Evolutionary conservation across 2,329 filamentous ascomycete genomes (phyloP), one percentile per base, ranked within the genome.

Genomic region (Cryoendolithus antarcticus): DNA sequence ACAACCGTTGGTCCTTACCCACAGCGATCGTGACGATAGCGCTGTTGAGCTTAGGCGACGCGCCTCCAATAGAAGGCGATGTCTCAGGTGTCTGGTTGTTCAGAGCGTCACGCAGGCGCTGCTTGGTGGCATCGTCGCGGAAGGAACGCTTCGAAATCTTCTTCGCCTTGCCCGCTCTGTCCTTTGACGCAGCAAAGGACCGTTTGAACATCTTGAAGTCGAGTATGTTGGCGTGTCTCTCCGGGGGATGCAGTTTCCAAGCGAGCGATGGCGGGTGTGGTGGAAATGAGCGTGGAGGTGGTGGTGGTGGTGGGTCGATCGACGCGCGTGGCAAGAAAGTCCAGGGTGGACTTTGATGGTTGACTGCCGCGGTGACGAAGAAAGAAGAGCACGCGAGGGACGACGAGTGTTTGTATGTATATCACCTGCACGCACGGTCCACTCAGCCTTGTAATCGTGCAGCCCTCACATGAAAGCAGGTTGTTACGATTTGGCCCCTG

Each of bases 1-100:
- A 95, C 62, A 94, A 73, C 55, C 88, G 82, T 60, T 82, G 81
- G 57, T 94, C 86, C 53, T 67, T 69, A 52, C 88, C 86, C 57
- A 95, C 78, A 51, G 82, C 78, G 53, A 95, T 70, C 44, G 86
- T 93, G 64, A 93, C 72, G 63, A 94, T 93, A 57, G 86, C 82
- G 50, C 71, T 74, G 52, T 72, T 73, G 54, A 77, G 66, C 52
- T 57, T 65, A 38, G 67, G 67, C 32, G 66, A 69, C 46, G 51
- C 57, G 43, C 57, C 45, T 40, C 55, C 52, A 32, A 58, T 44
- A 24, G 54, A 58, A 31, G 54, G 55, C 45, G 55, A 57, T 21
- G 53, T 55, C 41, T 58, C 53, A 39, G 55, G 52, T 34, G 70
- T 62, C 67, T 66, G 61, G 65, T 74, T 47, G 54, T 81, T 77